Conservation (phyloP, 139 green algal genomes). For the Auxenochlorella pyrenoidosa region DNA sequence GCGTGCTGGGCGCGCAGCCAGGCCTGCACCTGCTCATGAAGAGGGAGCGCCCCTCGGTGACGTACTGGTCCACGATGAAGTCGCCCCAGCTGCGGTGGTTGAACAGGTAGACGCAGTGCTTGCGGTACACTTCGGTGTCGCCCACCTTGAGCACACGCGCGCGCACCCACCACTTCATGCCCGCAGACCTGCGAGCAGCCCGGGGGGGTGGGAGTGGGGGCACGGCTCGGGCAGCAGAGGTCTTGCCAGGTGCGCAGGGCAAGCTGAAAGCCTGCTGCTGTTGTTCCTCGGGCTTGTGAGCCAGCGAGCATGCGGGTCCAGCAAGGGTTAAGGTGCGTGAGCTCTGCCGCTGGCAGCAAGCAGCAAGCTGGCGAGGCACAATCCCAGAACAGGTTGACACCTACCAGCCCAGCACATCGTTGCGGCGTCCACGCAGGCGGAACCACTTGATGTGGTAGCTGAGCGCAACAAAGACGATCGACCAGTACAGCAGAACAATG, state of each 20-base stretch:
- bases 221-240: neutral
- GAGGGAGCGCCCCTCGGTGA: conserved; percentile 78
- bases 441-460: conserved; percentile 58
- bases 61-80: conserved; percentile 90
- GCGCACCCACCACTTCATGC: conserved; percentile 53
- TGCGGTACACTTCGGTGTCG: conserved; percentile 55
- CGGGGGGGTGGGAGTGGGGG: conserved; percentile 37
- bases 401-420: conserved; percentile 74
- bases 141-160: conserved; percentile 52
- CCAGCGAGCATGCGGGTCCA: neutral
- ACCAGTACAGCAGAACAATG: conserved; percentile 72
- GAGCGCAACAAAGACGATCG: conserved; percentile 51
- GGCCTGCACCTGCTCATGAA: conserved; percentile 75
- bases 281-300: no score
- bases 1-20: no score
- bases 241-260: neutral
- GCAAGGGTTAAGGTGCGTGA: neutral
- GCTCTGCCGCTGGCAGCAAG: neutral
- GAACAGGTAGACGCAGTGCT: conserved; percentile 71
- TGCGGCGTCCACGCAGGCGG: conserved; percentile 54
- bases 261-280: neutral
- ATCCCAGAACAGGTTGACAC: neutral
- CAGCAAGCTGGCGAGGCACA: neutral
- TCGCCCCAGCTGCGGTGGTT: conserved; percentile 91
- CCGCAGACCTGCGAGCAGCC: conserved; percentile 45